A percentile compares a stretch with the other conserved stretches of the same genome.
These are phyloP conservation scores for Candida endomychidarum DNA, from an alignment of 805 yeast genomes.

Conservation along the genomic window DNA sequence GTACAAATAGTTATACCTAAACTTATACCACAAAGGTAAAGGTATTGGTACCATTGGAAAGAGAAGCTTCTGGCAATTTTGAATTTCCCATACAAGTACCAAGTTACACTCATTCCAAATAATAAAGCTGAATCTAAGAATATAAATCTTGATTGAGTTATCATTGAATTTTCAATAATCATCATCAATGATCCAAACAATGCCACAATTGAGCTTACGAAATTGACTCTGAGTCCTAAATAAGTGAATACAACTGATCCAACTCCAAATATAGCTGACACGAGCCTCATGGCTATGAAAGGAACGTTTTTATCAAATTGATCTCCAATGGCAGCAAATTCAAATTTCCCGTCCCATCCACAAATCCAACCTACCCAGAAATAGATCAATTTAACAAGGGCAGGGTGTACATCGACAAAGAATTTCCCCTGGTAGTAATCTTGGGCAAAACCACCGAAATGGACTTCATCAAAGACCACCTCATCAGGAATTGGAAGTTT, in stretches of 20 bases:
- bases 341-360: constrained; percentile 50
- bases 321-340: constrained; percentile 45
- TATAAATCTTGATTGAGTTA: constrained; percentile 57
- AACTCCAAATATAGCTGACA: constrained; percentile 58
- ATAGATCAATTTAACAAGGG: constrained; percentile 60
- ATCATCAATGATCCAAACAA: constrained; percentile 51
- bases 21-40: constrained; percentile 49
- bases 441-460: constrained; percentile 38
- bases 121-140: constrained; percentile 45
- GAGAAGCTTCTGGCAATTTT: constrained; percentile 47
- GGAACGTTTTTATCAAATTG: constrained; percentile 34
- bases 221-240: constrained; percentile 53
- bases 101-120: constrained; percentile 43
- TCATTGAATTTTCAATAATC: constrained; percentile 62
- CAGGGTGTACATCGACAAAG: constrained; percentile 74
- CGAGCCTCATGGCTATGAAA: constrained; percentile 54
- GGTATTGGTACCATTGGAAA: constrained; percentile 51
- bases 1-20: constrained; percentile 59
- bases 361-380: constrained; percentile 51
- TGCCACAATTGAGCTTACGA: constrained; percentile 52
- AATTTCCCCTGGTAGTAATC: constrained; percentile 57
- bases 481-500: constrained; percentile 33
- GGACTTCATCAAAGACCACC: constrained; percentile 52
- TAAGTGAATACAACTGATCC: constrained; percentile 52
- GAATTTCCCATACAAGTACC: constrained; percentile 52